phyloP scores from a whole-genome alignment of 169 alveolate genomes.

The Theileria equi region DNA sequence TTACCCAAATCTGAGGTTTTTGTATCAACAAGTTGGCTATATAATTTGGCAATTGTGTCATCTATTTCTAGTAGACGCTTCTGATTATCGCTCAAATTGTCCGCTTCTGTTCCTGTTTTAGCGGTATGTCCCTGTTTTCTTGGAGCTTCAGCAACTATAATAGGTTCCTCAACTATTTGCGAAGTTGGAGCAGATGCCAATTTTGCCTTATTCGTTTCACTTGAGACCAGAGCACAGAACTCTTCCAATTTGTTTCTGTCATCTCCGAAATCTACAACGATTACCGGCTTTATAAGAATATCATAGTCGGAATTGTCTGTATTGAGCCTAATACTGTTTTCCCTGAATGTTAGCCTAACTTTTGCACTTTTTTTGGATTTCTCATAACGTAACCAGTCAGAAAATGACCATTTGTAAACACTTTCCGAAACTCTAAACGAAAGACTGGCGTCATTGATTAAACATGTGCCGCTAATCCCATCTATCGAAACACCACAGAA shows the following conservation, averaged over 20 bases:
- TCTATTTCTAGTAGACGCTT: conserved; percentile 16
- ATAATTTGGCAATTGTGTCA: conserved; percentile 10
- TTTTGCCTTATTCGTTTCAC: conserved; percentile 11
- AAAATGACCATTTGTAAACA: conserved; percentile 55
- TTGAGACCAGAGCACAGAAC: conserved; percentile 27
- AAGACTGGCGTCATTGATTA: conserved; percentile 22
- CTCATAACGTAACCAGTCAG: conserved; percentile 72
- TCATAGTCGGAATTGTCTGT: conserved; percentile 32
- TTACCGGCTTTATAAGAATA: conserved; percentile 38
- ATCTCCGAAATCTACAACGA: conserved; percentile 46
- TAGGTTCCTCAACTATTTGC: neutral
- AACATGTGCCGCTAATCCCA: conserved; percentile 39
- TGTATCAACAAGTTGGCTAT: conserved; percentile 31
- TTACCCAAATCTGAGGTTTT: conserved; percentile 26
- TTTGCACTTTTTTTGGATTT: conserved; percentile 71
- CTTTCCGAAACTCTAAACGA: conserved; percentile 4
- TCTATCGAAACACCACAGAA: conserved; percentile 18
- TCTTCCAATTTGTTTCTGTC: conserved; percentile 47
- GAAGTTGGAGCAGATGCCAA: neutral
- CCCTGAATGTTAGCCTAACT: conserved; percentile 70
- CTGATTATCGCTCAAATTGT: neutral
- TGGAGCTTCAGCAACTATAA: neutral
- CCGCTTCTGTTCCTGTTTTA: conserved; percentile 1
- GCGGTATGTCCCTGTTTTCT: neutral
- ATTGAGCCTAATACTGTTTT: conserved; percentile 23